Conservation (phyloP, 768 basidiomycete species). For the Rhodotorula taiwanensis region DNA sequence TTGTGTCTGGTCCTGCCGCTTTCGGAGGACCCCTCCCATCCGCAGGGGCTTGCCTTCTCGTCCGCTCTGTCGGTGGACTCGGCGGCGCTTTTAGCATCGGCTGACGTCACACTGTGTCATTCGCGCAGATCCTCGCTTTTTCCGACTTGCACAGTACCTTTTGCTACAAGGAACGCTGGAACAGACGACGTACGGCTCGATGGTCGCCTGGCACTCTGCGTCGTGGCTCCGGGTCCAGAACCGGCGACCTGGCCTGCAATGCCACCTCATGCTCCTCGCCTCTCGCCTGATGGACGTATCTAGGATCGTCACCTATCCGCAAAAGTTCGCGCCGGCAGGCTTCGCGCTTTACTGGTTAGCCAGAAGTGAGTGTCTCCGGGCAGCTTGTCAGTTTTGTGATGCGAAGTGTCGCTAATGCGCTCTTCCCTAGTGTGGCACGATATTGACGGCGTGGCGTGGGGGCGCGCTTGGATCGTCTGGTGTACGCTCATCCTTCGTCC, state of each 20-base stretch:
- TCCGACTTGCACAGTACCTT: conserved; percentile 10
- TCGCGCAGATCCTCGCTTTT: conserved; percentile 19
- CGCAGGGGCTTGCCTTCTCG: too few relatives aligned
- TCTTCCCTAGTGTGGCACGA: conserved; percentile 15
- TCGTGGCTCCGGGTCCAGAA: conserved; percentile 8
- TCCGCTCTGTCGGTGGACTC: too few relatives aligned
- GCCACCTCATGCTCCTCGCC: background rate
- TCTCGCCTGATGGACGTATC: conserved; percentile 1
- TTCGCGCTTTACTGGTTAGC: conserved; percentile 25
- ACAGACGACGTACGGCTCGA: conserved; percentile 17
- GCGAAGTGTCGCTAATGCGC: background rate
- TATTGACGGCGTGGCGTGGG: conserved; percentile 1
- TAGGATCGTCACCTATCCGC: conserved; percentile 9
- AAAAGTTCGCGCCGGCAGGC: conserved; percentile 20
- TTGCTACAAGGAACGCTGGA: conserved; percentile 20
- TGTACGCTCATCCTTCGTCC: conserved; percentile 5
- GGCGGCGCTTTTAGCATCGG: too few relatives aligned
- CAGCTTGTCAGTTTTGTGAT: fast-evolving
- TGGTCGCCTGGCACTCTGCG: conserved; percentile 15
- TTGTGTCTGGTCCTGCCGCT: too few relatives aligned
- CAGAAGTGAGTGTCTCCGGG: background rate
- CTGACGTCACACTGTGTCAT: background rate
- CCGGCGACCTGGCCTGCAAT: background rate
- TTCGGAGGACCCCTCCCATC: too few relatives aligned
- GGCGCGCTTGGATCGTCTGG: conserved; percentile 20